phyloP scores from a whole-genome alignment of 495 filamentous ascomycete genomes.

The Talaromyces liani region DNA sequence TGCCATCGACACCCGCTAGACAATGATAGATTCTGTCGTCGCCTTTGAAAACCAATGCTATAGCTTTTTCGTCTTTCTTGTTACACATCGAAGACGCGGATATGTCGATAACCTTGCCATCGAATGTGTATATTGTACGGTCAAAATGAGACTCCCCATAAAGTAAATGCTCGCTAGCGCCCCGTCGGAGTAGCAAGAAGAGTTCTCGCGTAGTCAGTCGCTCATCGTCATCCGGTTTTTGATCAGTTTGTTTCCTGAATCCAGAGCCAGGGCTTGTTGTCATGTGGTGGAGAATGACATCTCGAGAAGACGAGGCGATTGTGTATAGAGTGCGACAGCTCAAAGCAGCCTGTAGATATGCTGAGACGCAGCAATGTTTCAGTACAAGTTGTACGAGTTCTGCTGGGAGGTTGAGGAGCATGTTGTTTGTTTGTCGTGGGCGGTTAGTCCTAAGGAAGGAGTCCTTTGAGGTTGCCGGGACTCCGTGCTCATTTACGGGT shows the following conservation, averaged over 20 bases:
- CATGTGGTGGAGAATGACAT: constrained; percentile 29
- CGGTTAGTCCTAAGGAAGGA: neutral
- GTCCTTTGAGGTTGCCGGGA: neutral
- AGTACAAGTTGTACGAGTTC: constrained; percentile 37
- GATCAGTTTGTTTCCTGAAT: neutral
- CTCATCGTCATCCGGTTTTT: constrained; percentile 6
- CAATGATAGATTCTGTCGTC: constrained; percentile 24
- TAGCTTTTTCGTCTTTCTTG: neutral
- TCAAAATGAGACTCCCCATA: constrained; percentile 23
- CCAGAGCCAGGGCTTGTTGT: constrained; percentile 21
- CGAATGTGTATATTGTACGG: constrained; percentile 19
- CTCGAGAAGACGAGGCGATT: constrained; percentile 67
- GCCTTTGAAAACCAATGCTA: constrained; percentile 20
- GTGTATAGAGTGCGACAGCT: constrained; percentile 57
- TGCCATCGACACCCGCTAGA: constrained; percentile 12
- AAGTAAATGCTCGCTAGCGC: constrained; percentile 21
- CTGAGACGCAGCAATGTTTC: constrained; percentile 20
- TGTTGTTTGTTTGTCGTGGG: constrained; percentile 8
- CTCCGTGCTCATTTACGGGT: neutral
- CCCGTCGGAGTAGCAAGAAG: constrained; percentile 19
- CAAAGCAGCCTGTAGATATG: constrained; percentile 28
- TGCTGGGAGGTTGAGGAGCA: constrained; percentile 29
- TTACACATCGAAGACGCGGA: constrained; percentile 22
- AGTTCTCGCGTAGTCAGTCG: constrained; percentile 17
- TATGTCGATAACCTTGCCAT: constrained; percentile 17